Percentiles rank a stretch among this genome's conserved stretches.
phyloP scores from a whole-genome alignment of 179 eudicot species.

The Pouteria campechiana region DNA sequence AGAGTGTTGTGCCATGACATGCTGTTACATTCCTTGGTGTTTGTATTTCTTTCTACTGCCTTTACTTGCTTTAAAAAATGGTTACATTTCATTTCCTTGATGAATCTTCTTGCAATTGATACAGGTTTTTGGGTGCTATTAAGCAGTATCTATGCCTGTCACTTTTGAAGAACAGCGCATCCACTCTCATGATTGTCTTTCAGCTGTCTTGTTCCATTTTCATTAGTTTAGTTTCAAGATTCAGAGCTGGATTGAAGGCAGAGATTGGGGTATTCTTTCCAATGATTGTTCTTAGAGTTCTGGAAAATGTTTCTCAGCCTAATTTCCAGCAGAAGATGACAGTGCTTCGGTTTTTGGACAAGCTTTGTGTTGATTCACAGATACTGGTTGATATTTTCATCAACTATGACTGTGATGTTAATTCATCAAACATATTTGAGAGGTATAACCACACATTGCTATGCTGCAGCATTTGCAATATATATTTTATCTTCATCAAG shows the following conservation, averaged over 20 bases:
- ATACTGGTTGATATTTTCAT: constrained; percentile 94
- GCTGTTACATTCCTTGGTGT: too few relatives aligned
- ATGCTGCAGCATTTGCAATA: too few relatives aligned
- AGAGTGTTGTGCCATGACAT: too few relatives aligned
- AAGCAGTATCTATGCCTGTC: constrained; percentile 94
- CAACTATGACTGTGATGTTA: constrained; percentile 97
- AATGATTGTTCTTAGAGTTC: constrained; percentile 92
- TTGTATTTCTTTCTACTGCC: too few relatives aligned
- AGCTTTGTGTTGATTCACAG: constrained; percentile 87
- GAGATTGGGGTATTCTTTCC: constrained; percentile 99
- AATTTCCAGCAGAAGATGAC: constrained; percentile 98
- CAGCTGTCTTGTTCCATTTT: constrained; percentile 99
- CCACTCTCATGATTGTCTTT: constrained; percentile 93
- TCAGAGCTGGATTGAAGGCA: constrained; percentile 97
- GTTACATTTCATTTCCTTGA: too few relatives aligned
- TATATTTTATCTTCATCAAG: not conserved
- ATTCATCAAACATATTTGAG: constrained; percentile 94
- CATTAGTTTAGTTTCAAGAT: constrained; percentile 90
- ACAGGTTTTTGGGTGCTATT: constrained; percentile 96
- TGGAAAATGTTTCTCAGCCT: constrained; percentile 96
- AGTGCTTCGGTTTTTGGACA: constrained; percentile 88
- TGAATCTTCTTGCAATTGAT: too few relatives aligned
- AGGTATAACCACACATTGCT: constrained; percentile 42
- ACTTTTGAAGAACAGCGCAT: constrained; percentile 92
- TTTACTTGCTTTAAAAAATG: not conserved